These are phyloP conservation scores for Cladosporium oxysporum DNA, from an alignment of 2,329 filamentous ascomycete genomes.

Conservation along the genomic window DNA sequence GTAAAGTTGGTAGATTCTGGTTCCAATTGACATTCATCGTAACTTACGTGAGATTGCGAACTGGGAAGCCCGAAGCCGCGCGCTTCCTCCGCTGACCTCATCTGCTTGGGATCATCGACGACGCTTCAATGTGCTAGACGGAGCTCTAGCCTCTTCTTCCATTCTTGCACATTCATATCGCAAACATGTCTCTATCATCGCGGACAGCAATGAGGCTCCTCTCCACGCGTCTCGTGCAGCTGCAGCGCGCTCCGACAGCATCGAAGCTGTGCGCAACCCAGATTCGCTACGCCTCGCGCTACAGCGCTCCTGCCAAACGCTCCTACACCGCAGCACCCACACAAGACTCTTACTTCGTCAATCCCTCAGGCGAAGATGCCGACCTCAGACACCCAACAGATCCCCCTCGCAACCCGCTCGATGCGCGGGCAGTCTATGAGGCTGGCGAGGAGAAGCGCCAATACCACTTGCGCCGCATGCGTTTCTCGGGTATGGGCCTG, in stretches of 20 bases:
- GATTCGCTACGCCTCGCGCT: conserved; percentile 34
- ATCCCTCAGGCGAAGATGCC: conserved; percentile 18
- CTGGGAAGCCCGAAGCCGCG: neutral
- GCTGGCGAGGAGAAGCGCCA: conserved; percentile 34
- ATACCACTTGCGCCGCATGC: conserved; percentile 38
- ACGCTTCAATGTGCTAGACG: neutral
- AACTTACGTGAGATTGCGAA: neutral
- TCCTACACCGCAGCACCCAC: conserved; percentile 28
- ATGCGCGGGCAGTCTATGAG: conserved; percentile 29
- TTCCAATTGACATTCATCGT: neutral
- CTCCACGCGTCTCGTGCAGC: conserved; percentile 10
- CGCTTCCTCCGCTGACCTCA: conserved; percentile 14
- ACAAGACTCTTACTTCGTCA: conserved; percentile 29
- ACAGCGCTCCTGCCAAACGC: conserved; percentile 38
- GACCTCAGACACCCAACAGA: conserved; percentile 13
- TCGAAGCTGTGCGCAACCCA: conserved; percentile 31
- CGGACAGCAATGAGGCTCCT: conserved; percentile 35
- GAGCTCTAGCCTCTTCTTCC: neutral
- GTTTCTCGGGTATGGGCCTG: conserved; percentile 40
- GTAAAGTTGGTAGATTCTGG: too few relatives aligned
- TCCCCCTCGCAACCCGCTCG: conserved; percentile 27
- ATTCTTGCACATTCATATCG: neutral
- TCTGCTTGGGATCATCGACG: neutral
- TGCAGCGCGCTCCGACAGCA: conserved; percentile 26
- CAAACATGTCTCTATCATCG: conserved; percentile 31